Evolutionary conservation across 1,284 basidiomycete genomes (phyloP), one percentile per base, ranked within the genome.

Genomic region (Rhodotorula sp.): DNA sequence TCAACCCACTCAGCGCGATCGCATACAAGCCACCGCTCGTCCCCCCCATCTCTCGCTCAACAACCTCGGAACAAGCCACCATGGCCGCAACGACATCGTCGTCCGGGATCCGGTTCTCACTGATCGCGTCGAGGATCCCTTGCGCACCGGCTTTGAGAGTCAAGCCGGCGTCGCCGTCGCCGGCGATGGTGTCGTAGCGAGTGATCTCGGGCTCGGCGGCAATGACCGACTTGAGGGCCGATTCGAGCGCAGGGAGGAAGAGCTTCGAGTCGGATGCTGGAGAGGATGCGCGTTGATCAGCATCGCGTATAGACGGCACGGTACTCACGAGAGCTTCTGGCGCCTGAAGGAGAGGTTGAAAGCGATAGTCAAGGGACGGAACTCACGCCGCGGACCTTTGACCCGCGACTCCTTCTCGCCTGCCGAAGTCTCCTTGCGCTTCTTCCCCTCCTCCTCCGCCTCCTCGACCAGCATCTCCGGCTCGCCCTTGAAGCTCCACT

Each of bases 11-110:
- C 83, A 93, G 90, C 82, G 90, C 94, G 74, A 95, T 95, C 15
- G 91, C 93, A 57, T 95, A 96, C 42, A 96, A 82, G 2, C 93
- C 94, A 10, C 93, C 94, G 71, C 88, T 91, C 8, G 93, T 96
- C 26, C 94, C 94, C 45, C 91, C 94, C 93, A 96, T 96, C 63
- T 86, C 84, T 76, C 90, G 88, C 81, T 94, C 91, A 6, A 82
- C 88, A 33, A 89, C 86, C 72, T 87, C 85, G 3, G 91, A 87
- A 67, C 95, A 87, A 7, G 84, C 82, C 51, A 91, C 86, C 67
- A 92, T 82, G 59, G 85, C 84, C 56, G 83, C 83, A 49, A 89
- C 84, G 55, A 91, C 83, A 77, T 93, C 87, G 29, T 83, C 78
- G 18, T 87, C 87, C 29, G 81, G 81, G 64, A 93, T 85, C 33